phyloP scores from a whole-genome alignment of 257 asterid species.

The Solanum commersonii region DNA sequence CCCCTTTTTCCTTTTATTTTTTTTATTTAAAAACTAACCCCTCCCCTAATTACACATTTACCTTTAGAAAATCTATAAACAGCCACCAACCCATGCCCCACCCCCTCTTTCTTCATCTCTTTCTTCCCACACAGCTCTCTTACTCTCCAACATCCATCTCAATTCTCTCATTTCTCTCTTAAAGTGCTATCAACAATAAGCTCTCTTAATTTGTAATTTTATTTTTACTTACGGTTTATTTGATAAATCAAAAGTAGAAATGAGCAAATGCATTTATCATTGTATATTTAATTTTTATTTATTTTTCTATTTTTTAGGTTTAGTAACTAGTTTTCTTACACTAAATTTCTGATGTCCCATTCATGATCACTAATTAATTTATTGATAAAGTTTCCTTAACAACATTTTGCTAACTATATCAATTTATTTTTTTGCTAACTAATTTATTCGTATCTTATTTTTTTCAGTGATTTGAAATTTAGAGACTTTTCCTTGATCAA shows the following conservation, averaged over 20 bases:
- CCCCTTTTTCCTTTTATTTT: background rate
- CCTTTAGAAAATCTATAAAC: background rate
- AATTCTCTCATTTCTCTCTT: background rate
- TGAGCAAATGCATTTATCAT: background rate
- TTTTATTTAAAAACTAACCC: background rate
- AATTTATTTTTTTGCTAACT: background rate
- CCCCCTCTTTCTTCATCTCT: background rate
- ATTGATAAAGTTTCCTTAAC: background rate
- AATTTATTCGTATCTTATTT: background rate
- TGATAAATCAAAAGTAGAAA: background rate
- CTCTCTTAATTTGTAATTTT: background rate
- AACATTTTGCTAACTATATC: background rate
- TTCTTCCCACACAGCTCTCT: background rate
- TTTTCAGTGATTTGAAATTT: background rate
- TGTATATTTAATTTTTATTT: background rate
- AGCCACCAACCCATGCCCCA: background rate
- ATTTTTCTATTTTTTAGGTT: background rate
- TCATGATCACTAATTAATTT: background rate
- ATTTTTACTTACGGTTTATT: background rate
- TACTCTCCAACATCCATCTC: background rate
- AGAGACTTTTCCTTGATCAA: background rate
- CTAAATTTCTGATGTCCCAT: background rate
- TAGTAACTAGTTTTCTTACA: background rate
- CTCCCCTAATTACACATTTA: background rate
- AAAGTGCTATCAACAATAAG: background rate